phyloP scores from a whole-genome alignment of 345 rosid species.

The Brassica cretica region DNA sequence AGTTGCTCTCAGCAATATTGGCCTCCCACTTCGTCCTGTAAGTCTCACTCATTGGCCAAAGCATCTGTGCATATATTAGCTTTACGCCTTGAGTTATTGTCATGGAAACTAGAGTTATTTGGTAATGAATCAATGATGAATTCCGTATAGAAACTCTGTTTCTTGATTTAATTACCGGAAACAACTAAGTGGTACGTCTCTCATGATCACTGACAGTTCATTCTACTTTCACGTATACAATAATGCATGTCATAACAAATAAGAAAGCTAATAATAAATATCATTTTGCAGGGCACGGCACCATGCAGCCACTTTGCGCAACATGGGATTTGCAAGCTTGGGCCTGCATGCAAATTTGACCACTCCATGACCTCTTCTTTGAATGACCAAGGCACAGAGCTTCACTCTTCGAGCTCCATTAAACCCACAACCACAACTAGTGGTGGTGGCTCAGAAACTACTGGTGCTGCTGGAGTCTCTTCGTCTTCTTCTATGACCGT shows the following conservation, averaged over 20 bases:
- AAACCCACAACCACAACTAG: conserved; percentile 42
- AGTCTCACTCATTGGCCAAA: conserved; percentile 27
- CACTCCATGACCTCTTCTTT: conserved; percentile 57
- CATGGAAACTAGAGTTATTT: neutral
- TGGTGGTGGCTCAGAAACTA: conserved; percentile 27
- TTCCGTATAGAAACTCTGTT: conserved; percentile 18
- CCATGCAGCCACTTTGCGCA: conserved; percentile 62
- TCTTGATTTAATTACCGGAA: conserved; percentile 10
- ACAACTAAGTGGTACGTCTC: neutral
- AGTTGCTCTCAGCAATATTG: conserved; percentile 56
- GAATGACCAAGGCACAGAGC: conserved; percentile 34
- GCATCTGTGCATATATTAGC: neutral
- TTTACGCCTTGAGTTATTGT: neutral
- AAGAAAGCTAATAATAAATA: neutral
- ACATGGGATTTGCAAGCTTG: conserved; percentile 69
- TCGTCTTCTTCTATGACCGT: conserved; percentile 33
- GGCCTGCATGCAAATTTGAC: conserved; percentile 73
- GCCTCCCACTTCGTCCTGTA: conserved; percentile 86
- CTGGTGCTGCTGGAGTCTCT: conserved; percentile 21
- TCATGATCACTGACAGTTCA: neutral
- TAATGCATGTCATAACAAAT: neutral
- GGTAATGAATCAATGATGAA: neutral
- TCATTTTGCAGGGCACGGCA: conserved; percentile 56
- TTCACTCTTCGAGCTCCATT: conserved; percentile 57
- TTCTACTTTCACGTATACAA: neutral